A percentile compares a stretch with the other conserved stretches of the same genome.
phyloP scores from a whole-genome alignment of 805 yeast species.

The Kuraishia molischiana region DNA sequence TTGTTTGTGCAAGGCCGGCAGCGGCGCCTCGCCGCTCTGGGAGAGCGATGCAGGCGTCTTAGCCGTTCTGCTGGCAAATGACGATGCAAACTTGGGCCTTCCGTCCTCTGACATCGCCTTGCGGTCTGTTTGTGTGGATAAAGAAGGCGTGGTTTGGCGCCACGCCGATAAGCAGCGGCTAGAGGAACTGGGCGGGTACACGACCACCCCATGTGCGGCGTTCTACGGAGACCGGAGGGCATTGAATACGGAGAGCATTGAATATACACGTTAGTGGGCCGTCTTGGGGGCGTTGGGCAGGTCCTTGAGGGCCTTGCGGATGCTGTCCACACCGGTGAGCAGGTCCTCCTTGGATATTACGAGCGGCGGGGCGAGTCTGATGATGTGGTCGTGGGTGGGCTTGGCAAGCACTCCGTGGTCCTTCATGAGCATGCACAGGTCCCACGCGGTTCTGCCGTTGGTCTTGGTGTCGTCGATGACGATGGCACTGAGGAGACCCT shows the following conservation, averaged over 20 bases:
- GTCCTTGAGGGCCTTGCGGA: constrained; percentile 45
- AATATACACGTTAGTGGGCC: constrained; percentile 20
- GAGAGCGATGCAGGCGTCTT: no score
- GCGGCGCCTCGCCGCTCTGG: no score
- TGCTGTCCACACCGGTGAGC: constrained; percentile 68
- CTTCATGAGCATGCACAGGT: constrained; percentile 82
- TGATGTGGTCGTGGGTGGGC: constrained; percentile 94
- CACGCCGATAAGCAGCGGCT: no score
- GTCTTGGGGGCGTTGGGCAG: constrained; percentile 45
- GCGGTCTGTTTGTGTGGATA: no score
- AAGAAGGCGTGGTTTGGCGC: no score
- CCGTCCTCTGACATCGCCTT: background rate
- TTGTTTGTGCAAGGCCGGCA: no score
- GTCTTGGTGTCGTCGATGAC: constrained; percentile 81
- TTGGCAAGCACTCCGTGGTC: constrained; percentile 85
- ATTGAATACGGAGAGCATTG: no score
- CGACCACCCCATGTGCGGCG: no score
- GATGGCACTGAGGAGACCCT: constrained; percentile 82
- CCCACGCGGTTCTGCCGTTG: constrained; percentile 93
- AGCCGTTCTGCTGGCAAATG: background rate
- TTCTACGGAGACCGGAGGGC: no score
- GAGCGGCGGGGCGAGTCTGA: constrained; percentile 93
- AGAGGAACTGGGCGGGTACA: no score
- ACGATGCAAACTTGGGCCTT: background rate
- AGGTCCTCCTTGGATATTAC: constrained; percentile 85